A percentile compares a stretch with the other conserved stretches of the same genome.
These are phyloP conservation scores for Pisolithus sp. DNA, from an alignment of 768 basidiomycete genomes.

Conservation along the genomic window DNA sequence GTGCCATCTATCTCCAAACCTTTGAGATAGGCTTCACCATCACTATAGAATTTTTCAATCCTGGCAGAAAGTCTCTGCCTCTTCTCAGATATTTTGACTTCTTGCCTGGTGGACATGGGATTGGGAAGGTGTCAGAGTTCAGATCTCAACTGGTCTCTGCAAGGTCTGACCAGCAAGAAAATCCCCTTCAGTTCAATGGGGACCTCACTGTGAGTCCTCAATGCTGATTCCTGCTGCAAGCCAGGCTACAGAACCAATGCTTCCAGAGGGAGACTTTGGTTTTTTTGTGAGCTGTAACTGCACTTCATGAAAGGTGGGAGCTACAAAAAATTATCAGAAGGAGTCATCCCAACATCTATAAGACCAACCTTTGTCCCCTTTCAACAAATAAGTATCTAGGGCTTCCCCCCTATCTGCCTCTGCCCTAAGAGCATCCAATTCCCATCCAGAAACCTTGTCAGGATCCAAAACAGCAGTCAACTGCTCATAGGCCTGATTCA, in stretches of 20 bases:
- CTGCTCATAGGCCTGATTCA: not conserved
- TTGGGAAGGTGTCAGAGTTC: not conserved
- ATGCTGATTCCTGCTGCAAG: no score
- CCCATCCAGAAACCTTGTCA: not conserved
- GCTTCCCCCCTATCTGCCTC: not conserved
- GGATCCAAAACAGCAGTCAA: not conserved
- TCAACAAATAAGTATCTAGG: no score
- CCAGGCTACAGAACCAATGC: no score
- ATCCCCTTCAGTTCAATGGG: not conserved
- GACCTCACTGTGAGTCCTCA: not conserved
- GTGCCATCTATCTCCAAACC: not conserved
- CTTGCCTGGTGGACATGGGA: not conserved
- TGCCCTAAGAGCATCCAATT: not conserved
- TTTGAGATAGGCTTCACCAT: not conserved
- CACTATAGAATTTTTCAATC: not conserved
- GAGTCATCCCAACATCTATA: no score
- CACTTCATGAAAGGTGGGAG: not conserved
- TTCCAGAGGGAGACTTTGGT: no score
- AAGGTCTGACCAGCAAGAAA: not conserved
- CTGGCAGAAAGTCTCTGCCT: not conserved
- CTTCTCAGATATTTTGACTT: not conserved
- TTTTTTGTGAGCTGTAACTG: no score
- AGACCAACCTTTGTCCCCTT: no score
- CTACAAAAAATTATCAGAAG: not conserved
- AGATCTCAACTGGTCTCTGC: not conserved